Base-by-base conservation (phyloP, 1,284 basidiomycete genomes). In the Fomitopsis schrenkii region DNA sequence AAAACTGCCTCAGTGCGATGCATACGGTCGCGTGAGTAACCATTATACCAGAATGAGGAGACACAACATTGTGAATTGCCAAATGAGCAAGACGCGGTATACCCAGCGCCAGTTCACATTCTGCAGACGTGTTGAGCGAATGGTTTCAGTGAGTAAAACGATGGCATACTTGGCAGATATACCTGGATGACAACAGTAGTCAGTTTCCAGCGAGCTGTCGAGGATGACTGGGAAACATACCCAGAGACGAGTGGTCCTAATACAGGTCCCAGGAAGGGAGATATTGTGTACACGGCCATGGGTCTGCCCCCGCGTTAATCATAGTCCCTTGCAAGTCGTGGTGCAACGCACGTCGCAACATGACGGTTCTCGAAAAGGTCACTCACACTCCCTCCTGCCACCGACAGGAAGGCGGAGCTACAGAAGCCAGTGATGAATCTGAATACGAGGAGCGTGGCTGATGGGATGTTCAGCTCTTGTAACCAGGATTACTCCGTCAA, bases 61-160 rank as follows among this genome's bases (percentile, higher is more conserved):
- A 9, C 83, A 45, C 12, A 75, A 71, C 67, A 86, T 77, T 1
- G 68, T 67, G 60, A 83, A 83, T 7, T 78, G 78, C 87, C 87
- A 90, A 42, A 89, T 88, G 2, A 87, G 68, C 55, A 89, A 71
- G 33, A 89, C 74, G 61, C 86, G 84, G 72, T 87, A 94, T 0
- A 88, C 91, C 92, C 91, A 94, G 58, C 89, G 76, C 93, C 93
- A 95, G 61, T 82, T 65, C 0, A 83, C 67, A 65, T 90, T 79
- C 80, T 87, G 66, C 22, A 19, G 15, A 8, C 17, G 8, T 14
- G 17, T 30, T 15, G 2, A 17, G 8, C 17, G 3, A 28, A 26
- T 28, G 44, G 38, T 3, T 8, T 36, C 4, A 40, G 15, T 55
- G 22, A 44, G 28, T 17, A 6, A 30, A n/a, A 10, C 17, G 12